Conservation (phyloP, 2,329 filamentous ascomycete genomes). For the Cladosporium phlei region DNA sequence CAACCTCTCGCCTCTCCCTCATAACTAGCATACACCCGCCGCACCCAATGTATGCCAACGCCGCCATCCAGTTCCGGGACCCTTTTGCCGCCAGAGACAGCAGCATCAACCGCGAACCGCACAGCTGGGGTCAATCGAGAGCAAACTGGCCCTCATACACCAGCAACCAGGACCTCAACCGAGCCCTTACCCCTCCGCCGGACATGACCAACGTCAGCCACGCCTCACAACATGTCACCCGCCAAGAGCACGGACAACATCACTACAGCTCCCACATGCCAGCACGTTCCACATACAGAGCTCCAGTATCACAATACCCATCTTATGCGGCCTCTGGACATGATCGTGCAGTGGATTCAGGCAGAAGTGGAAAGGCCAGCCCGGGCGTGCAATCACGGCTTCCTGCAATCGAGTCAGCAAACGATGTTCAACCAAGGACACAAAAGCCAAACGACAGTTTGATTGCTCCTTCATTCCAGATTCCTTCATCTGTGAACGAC, state of each 20-base stretch:
- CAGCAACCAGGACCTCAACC: conserved; percentile 18
- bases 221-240: conserved; percentile 18
- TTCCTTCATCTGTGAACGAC: conserved; percentile 70
- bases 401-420: conserved; percentile 5
- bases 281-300: conserved; percentile 20
- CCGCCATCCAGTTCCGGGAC: conserved; percentile 31
- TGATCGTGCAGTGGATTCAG: neutral
- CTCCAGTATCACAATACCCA: conserved; percentile 19
- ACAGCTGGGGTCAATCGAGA: neutral
- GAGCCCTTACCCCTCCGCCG: conserved; percentile 32
- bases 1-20: conserved; percentile 9
- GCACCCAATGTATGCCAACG: conserved; percentile 31
- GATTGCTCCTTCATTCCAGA: conserved; percentile 55
- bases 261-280: conserved; percentile 22
- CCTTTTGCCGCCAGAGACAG: conserved; percentile 30
- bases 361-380: conserved; percentile 4
- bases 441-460: conserved; percentile 27
- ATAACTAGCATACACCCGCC: conserved; percentile 18
- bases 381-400: conserved; percentile 13
- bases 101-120: conserved; percentile 16
- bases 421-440: conserved; percentile 20
- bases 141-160: conserved; percentile 15
- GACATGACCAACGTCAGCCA: conserved; percentile 32
- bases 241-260: conserved; percentile 26
- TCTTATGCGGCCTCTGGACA: conserved; percentile 15